Evolutionary conservation across 139 green algal species (phyloP), one percentile per base, ranked within the genome.

Genomic region (Haematococcus lacustris): DNA sequence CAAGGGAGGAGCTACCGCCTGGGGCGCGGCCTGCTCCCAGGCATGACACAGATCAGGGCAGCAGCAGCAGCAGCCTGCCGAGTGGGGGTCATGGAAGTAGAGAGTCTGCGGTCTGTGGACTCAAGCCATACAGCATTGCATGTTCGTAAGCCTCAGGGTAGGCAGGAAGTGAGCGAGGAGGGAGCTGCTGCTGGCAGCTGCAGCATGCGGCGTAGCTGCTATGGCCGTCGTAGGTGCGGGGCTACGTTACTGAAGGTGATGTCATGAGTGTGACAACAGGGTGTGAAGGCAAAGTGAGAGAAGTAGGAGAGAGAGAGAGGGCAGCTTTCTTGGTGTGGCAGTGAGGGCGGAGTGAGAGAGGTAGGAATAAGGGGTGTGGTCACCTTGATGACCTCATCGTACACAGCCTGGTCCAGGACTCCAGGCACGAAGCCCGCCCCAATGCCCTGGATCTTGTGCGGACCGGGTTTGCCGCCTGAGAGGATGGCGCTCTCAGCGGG

Each of bases 391-490:
- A 92, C 85, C 80, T 95, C 94, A 71, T 96, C 86, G 57, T 95
- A 80, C 26, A 98, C 47, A 34, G 35, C 62, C 35, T 80, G 82
- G 78, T 96, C 82, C 7, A 96, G 81, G 64, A 91, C 88, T 32
- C 88, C 89, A 26, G 95, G 95, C 6, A 99, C 87, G 74, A 99
- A 98, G 7, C 95, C 95, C 0, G 95, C 95, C 38, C 95, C 95
- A 68, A 99, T 99, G 78, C 95, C 89, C 75, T 98, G 94, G 77
- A 98, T 98, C 82, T 97, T 97, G 86, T 98, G 94, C 1, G 93
- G 93, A 1, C 93, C 91, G 9, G 93, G 91, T 68, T 81, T 85
- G 71, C 89, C 88, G 38, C 90, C 88, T 9, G 74, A 84, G 68
- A 94, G 82, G 23, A 95, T 83, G 7, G 89, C 79, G 50, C 76